Evolutionary conservation across 1,139 yeast genomes (phyloP), one percentile per base, ranked within the genome.

Genomic region (Suhomyces guaymorum): DNA sequence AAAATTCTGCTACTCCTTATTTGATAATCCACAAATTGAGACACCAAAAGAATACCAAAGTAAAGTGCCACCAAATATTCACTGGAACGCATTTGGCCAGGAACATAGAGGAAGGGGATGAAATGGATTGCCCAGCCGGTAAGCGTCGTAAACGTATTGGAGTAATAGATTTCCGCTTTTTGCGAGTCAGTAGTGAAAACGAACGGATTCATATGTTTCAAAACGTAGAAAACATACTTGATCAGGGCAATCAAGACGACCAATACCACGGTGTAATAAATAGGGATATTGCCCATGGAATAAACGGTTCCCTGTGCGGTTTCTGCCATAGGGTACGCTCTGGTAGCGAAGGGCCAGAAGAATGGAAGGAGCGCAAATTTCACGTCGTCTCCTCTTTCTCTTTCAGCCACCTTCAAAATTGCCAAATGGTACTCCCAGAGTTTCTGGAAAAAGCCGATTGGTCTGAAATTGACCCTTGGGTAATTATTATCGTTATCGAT

Each of bases 31-130:
- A 57, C 42, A 38, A 49, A 62, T 35, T 62, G 66, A 2, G 63
- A 53, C 11, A 59, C 30, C 23, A 60, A 44, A 38, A 70, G 46
- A n/a, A 66, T 57, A 15, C 57, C 44, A 39, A 70, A 66, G 41
- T 56, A 63, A 16, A 67, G 51, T 11, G 70, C 53, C 10, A 64
- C 60, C 41, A 66, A 53, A 47, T 70, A 70, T 44, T 69, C 73
- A 39, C 67, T 73, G 30, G 61, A 48, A 38, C 61, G 64, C 28
- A 66, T 44, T 33, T 63, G 63, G 35, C 72, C 49, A 10, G 48
- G 32, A 60, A 66, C 53, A 34, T 40, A 37, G 45, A 62, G 59
- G 43, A 49, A 65, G 5, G 75, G 75, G 10, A 54, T 38, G 38
- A 55, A 70, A 38, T 68, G 63, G n/a, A 67, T 26, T 2, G 43